These are phyloP conservation scores for Apiotrichum domesticum DNA, from an alignment of 1,284 basidiomycete species.

Conservation along the genomic window DNA sequence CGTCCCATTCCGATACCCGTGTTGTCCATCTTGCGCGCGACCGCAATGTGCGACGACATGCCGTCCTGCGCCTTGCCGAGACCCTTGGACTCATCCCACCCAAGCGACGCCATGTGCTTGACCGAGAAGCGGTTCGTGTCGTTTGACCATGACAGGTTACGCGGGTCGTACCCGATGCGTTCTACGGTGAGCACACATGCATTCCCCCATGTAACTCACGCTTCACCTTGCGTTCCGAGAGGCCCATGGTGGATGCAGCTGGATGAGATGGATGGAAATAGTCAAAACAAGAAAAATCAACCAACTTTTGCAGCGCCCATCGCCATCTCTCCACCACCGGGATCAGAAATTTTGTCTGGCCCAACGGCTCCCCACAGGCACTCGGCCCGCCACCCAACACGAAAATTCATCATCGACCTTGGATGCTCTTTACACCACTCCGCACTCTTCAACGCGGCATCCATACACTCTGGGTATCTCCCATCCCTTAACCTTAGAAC, in stretches of 20 bases:
- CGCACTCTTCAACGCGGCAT: not conserved
- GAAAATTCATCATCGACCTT: constrained; percentile 1
- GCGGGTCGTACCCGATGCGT: constrained; percentile 46
- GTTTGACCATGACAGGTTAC: constrained; percentile 47
- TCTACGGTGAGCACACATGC: constrained; percentile 18
- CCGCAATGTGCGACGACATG: constrained; percentile 46
- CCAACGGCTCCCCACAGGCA: not conserved
- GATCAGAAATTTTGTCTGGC: constrained; percentile 20
- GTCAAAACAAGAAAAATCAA: not conserved
- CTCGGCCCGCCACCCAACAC: constrained; percentile 4
- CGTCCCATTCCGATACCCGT: constrained; percentile 46
- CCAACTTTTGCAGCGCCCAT: not conserved
- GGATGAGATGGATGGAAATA: not conserved
- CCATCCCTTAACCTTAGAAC: not conserved
- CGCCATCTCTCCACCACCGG: not conserved
- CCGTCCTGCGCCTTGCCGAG: constrained; percentile 38
- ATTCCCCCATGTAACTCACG: constrained; percentile 23
- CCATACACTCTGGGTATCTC: not conserved
- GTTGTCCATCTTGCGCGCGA: constrained; percentile 44
- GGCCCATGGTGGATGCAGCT: constrained; percentile 38
- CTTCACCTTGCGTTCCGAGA: constrained; percentile 46
- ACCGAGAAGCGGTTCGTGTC: constrained; percentile 46
- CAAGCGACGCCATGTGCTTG: constrained; percentile 46
- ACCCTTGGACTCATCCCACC: constrained; percentile 43
- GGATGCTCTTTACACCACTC: not conserved